Evolutionary conservation across 805 yeast genomes (phyloP).

Genomic region (Citeromyces nyonsensis): DNA sequence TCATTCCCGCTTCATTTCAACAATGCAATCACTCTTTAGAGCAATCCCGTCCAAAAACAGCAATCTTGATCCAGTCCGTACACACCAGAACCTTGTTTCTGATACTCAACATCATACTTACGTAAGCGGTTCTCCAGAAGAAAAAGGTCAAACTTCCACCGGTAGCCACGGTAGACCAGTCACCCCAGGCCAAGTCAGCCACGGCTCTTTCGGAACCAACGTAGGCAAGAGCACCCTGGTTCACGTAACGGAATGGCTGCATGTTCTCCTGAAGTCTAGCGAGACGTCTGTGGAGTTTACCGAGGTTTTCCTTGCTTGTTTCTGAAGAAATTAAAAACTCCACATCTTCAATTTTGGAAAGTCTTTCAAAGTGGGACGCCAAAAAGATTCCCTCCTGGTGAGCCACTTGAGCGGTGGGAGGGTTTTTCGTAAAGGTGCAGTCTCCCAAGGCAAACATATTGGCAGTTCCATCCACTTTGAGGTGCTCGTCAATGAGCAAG

Average conservation of each 20-base stretch:
- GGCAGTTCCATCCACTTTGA: conserved; percentile 74
- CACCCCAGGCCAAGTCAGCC: conserved; percentile 75
- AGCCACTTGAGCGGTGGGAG: conserved; percentile 97
- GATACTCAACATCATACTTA: conserved; percentile 81
- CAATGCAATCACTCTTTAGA: conserved; percentile 45
- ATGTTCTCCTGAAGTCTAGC: conserved; percentile 20
- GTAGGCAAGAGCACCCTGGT: conserved; percentile 89
- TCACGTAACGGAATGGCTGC: conserved; percentile 63
- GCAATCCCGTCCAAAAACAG: conserved; percentile 85
- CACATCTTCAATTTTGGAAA: conserved; percentile 44
- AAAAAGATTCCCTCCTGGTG: conserved; percentile 83
- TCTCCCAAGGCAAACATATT: conserved; percentile 82
- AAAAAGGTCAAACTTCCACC: conserved; percentile 82
- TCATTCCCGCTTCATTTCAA: not conserved
- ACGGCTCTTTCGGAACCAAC: conserved; percentile 89
- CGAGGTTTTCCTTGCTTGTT: conserved; percentile 23
- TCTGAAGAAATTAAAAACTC: conserved; percentile 25
- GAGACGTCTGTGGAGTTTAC: conserved; percentile 29
- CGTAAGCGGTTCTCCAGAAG: conserved; percentile 91
- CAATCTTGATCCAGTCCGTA: conserved; percentile 81
- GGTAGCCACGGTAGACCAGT: conserved; percentile 63
- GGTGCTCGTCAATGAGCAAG: conserved; percentile 66
- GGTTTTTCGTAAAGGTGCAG: conserved; percentile 81
- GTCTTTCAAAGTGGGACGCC: conserved; percentile 53
- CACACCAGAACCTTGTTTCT: conserved; percentile 79